Conservation (phyloP, 2,329 filamentous ascomycete genomes). For the Colletotrichum lentis region DNA sequence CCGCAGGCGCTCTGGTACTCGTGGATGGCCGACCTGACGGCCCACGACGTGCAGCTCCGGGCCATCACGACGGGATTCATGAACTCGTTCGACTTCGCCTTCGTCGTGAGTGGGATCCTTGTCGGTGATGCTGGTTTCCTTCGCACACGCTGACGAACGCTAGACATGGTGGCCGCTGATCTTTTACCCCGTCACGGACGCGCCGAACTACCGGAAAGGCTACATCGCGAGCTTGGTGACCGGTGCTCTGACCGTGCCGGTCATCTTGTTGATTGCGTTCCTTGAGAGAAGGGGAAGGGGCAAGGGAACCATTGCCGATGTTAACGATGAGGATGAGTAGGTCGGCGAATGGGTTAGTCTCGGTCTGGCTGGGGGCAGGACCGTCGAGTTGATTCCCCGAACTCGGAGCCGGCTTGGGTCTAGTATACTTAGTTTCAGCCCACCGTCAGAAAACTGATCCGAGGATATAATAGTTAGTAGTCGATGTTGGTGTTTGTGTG, state of each 20-base stretch:
- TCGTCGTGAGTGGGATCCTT: conserved; percentile 42
- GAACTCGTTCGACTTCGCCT: conserved; percentile 55
- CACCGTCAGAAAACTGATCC: too few relatives aligned
- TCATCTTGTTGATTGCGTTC: conserved; percentile 49
- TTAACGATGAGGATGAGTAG: neutral
- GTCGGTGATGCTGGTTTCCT: neutral
- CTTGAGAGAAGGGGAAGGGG: conserved; percentile 45
- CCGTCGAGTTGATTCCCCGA: too few relatives aligned
- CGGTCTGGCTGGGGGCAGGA: too few relatives aligned
- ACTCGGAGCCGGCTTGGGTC: too few relatives aligned
- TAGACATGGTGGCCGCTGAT: conserved; percentile 51
- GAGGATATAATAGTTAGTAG: too few relatives aligned
- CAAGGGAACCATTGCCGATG: conserved; percentile 11
- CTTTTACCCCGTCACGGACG: conserved; percentile 53
- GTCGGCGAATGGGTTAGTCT: neutral
- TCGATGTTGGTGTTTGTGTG: too few relatives aligned
- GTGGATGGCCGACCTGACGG: conserved; percentile 56
- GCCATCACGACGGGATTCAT: conserved; percentile 56
- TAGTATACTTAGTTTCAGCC: too few relatives aligned
- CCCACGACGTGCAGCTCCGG: conserved; percentile 51
- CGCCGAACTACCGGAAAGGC: conserved; percentile 50
- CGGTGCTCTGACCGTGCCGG: conserved; percentile 48
- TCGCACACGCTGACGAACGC: neutral
- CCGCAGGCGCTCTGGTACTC: conserved; percentile 58
- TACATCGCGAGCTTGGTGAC: conserved; percentile 53